Evolutionary conservation across 1,139 yeast genomes (phyloP), one percentile per base, ranked within the genome.

Genomic region (Suhomyces taliae): DNA sequence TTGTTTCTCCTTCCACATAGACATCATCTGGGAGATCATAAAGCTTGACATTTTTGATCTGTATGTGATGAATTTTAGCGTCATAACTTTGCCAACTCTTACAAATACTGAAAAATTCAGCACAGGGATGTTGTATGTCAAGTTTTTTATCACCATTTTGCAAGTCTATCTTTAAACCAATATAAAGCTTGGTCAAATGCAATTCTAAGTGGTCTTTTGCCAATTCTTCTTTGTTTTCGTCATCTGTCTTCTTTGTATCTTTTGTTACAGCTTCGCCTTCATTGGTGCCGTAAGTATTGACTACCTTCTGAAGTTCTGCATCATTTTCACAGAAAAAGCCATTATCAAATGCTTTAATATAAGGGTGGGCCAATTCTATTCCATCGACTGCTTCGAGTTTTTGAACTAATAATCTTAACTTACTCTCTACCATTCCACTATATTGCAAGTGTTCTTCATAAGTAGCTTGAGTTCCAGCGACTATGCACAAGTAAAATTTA

Each of bases 371-470:
- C 34, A 89, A 55, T 43, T 76, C 82, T 29, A 95, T 81, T 0
- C 95, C 95, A 5, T 82, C 84, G 8, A 83, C 70, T 3, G 79
- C 73, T 62, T 93, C 99, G 43, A 93, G 74, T 62, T 90, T 93
- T 58, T 81, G 86, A 29, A 93, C 95, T 41, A 93, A 67, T 40
- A 85, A 70, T 54, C 99, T 79, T 43, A 93, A 66, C 65, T 86
- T 90, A 58, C 96, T 85, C 64, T 93, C 98, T 8, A 93, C 95
- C 72, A 91, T 73, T 11, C 99, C 99, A 53, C 89, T 82, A 93
- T 95, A 95, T 59, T 86, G 86, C 45, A 84, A 67, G 58, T 93
- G 97, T 46, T 89, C 90, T 61, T 90, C 97, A 45, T 81, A 79
- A 2, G 78, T 68, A 7, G 85, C 86, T 50, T 73, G 75, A 0